phyloP scores from a whole-genome alignment of 2,329 filamentous ascomycete species.

The Monilinia laxa region DNA sequence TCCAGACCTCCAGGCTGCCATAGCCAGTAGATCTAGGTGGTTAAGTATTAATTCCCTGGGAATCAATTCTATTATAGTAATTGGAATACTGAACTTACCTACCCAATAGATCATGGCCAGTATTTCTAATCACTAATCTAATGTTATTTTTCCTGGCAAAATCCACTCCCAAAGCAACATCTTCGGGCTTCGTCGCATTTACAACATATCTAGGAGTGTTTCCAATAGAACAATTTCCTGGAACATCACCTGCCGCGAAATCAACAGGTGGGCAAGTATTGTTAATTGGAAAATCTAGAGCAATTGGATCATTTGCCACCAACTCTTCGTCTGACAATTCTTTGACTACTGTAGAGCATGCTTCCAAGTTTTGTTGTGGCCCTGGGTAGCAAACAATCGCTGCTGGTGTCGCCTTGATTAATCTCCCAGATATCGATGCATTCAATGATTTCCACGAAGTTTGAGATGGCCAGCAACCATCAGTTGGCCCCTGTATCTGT shows the following conservation, averaged over 20 bases:
- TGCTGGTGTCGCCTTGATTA: constrained; percentile 40
- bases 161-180: constrained; percentile 43
- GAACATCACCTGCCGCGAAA: constrained; percentile 7
- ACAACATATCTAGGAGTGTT: constrained; percentile 43
- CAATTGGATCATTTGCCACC: constrained; percentile 43
- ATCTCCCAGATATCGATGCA: constrained; percentile 38
- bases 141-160: constrained; percentile 49
- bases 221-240: constrained; percentile 43
- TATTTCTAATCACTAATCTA: constrained; percentile 46
- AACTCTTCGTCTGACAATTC: constrained; percentile 42
- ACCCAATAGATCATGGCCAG: constrained; percentile 49
- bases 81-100: constrained; percentile 26
- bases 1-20: constrained; percentile 46
- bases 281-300: constrained; percentile 46
- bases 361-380: constrained; percentile 35
- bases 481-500: constrained; percentile 22
- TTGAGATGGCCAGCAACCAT: constrained; percentile 41
- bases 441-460: constrained; percentile 41
- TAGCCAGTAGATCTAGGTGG: constrained; percentile 35
- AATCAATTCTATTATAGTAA: constrained; percentile 33
- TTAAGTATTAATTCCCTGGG: not conserved
- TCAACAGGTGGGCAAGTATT: constrained; percentile 44
- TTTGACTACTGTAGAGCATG: constrained; percentile 40
- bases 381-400: constrained; percentile 42
- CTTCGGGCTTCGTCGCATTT: constrained; percentile 42